Conservation (phyloP, 345 rosid genomes). For the Citrus australasica region DNA sequence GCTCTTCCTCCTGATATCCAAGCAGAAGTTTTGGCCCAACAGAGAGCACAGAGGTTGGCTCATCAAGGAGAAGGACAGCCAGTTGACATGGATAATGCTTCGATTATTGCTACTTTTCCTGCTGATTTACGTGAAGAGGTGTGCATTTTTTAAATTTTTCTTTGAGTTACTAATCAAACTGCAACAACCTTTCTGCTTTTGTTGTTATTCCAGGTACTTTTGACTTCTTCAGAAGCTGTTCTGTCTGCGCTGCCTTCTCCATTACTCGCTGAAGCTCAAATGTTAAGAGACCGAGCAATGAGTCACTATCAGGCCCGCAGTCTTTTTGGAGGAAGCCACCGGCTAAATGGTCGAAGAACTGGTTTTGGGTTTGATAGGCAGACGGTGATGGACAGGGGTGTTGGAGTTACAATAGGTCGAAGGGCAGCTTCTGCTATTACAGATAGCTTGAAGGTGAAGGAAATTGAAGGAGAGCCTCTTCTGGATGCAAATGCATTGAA, state of each 20-base stretch:
- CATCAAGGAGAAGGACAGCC: constrained; percentile 97
- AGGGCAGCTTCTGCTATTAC: constrained; percentile 59
- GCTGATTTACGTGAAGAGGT: constrained; percentile 99
- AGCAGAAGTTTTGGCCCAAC: constrained; percentile 98
- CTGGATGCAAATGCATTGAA: constrained; percentile 68
- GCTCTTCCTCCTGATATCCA: constrained; percentile 99
- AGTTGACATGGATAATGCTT: constrained; percentile 98
- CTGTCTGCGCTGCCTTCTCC: constrained; percentile 89
- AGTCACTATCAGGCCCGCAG: constrained; percentile 97
- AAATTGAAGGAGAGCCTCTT: constrained; percentile 88
- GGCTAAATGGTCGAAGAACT: constrained; percentile 72
- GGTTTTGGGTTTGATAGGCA: constrained; percentile 89
- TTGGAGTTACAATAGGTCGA: constrained; percentile 80
- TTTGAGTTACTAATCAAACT: constrained; percentile 11
- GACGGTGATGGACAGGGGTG: constrained; percentile 90
- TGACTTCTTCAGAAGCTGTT: constrained; percentile 95
- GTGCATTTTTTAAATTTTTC: constrained; percentile 19
- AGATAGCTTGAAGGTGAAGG: constrained; percentile 68
- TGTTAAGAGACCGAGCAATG: constrained; percentile 95
- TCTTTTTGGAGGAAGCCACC: constrained; percentile 78
- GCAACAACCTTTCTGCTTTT: constrained; percentile 15
- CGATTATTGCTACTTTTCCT: constrained; percentile 96
- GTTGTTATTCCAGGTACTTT: constrained; percentile 63
- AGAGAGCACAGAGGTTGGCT: constrained; percentile 85
- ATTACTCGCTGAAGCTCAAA: constrained; percentile 94